phyloP scores from a whole-genome alignment of 106 monocot species.

The Triglochin maritima region DNA sequence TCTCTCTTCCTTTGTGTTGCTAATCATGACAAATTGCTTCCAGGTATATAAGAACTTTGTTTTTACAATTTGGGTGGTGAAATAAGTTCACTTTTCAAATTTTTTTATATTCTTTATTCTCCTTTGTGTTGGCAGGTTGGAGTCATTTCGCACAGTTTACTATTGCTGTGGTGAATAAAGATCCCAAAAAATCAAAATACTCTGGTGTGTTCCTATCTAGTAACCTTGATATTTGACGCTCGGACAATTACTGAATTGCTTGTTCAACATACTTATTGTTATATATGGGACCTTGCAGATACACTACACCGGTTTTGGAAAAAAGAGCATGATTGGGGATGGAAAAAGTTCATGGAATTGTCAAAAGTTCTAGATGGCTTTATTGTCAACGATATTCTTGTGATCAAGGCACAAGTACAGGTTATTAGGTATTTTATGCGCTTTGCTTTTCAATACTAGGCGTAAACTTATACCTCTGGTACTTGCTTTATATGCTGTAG shows the following conservation, averaged over 20 bases:
- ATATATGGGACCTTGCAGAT: conserved; percentile 33
- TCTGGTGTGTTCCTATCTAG: conserved; percentile 46
- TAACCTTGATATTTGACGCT: background rate
- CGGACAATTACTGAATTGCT: no score
- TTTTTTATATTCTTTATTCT: background rate
- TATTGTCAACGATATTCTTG: conserved; percentile 61
- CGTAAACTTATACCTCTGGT: no score
- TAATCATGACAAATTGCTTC: conserved; percentile 89
- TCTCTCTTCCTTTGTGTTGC: conserved; percentile 98
- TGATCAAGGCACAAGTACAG: conserved; percentile 96
- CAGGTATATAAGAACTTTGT: conserved; percentile 33
- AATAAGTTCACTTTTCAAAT: background rate
- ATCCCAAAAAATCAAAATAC: conserved; percentile 91
- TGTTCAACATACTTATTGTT: background rate
- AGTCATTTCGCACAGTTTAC: conserved; percentile 96
- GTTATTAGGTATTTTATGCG: conserved; percentile 62
- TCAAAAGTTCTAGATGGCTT: conserved; percentile 81
- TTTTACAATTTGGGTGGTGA: background rate
- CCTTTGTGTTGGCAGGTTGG: conserved; percentile 61
- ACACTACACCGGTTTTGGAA: conserved; percentile 94
- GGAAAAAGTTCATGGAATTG: conserved; percentile 96
- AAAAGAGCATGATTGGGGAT: conserved; percentile 98
- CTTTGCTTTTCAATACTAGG: background rate
- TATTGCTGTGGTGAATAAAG: conserved; percentile 88
- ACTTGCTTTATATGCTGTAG: no score